Percentiles rank a stretch among this genome's conserved stretches.
These are phyloP conservation scores for Postia placenta DNA, from an alignment of 768 basidiomycete species.

Conservation along the genomic window DNA sequence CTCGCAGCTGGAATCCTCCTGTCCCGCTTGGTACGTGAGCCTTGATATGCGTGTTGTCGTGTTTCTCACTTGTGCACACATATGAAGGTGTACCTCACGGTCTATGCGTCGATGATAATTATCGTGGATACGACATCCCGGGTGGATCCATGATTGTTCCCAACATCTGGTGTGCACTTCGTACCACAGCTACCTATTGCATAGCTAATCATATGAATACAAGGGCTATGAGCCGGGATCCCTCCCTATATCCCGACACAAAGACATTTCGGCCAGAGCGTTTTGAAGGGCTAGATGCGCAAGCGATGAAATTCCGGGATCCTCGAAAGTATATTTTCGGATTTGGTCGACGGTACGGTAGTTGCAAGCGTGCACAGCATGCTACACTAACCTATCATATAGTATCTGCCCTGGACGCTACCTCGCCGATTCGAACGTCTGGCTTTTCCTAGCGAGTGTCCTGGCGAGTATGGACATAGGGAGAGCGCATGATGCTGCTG, in stretches of 20 bases:
- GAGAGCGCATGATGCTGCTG: too few species aligned
- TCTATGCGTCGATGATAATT: constrained; percentile 14
- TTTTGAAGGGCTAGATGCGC: constrained; percentile 1
- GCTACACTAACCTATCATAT: too few species aligned
- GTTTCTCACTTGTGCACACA: not conserved
- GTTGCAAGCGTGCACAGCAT: constrained; percentile 7
- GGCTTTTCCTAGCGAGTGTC: too few species aligned
- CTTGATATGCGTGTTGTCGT: not conserved
- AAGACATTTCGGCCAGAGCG: constrained; percentile 12
- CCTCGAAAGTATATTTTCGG: constrained; percentile 5
- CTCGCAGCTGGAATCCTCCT: not conserved
- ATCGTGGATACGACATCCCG: constrained; percentile 15
- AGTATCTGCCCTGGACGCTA: too few species aligned
- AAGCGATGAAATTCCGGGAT: not conserved
- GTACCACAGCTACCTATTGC: not conserved
- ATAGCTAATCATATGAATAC: constrained; percentile 24
- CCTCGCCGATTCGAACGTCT: too few species aligned
- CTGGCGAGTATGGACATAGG: too few species aligned
- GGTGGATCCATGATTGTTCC: constrained; percentile 14
- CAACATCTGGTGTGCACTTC: constrained; percentile 13
- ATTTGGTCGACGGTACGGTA: constrained; percentile 13
- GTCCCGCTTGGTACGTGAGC: not conserved
- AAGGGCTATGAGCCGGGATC: not conserved
- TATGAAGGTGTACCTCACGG: constrained; percentile 15
- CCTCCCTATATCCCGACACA: not conserved